These are phyloP conservation scores for Litsea cubeba DNA, from an alignment of 164 flowering plant genomes.

Conservation along the genomic window DNA sequence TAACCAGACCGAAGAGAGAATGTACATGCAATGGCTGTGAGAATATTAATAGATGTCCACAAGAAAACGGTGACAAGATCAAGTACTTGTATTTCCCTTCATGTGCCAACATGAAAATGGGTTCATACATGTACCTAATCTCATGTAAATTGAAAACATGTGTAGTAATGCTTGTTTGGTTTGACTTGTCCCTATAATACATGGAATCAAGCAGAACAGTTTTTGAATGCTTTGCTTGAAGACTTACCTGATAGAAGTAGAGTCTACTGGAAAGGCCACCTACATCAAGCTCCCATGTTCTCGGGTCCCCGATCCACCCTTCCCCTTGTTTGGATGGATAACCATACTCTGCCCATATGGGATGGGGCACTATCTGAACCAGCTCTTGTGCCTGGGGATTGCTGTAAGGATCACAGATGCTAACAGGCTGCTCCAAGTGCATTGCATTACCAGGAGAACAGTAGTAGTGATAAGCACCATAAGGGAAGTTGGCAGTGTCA, in stretches of 20 bases:
- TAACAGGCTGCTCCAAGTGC: constrained; percentile 42
- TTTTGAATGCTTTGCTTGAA: too few relatives aligned
- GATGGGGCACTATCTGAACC: constrained; percentile 74
- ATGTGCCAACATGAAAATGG: too few relatives aligned
- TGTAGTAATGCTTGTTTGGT: too few relatives aligned
- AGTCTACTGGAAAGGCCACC: constrained; percentile 68
- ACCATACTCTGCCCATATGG: constrained; percentile 71
- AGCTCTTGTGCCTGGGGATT: constrained; percentile 86
- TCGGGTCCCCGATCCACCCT: constrained; percentile 70
- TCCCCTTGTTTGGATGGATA: constrained; percentile 64
- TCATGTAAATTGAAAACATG: too few relatives aligned
- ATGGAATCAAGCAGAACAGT: too few relatives aligned
- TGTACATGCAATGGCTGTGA: too few relatives aligned
- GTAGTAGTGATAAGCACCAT: constrained; percentile 68
- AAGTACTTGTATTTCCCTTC: too few relatives aligned
- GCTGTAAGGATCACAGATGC: constrained; percentile 81
- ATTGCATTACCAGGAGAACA: constrained; percentile 70
- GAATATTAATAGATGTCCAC: too few relatives aligned
- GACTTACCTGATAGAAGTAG: constrained; percentile 74
- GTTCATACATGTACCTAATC: too few relatives aligned
- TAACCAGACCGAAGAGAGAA: too few relatives aligned
- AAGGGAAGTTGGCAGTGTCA: constrained; percentile 61
- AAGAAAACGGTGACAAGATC: too few relatives aligned
- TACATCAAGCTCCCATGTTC: constrained; percentile 81
- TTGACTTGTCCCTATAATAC: too few relatives aligned